phyloP scores from a whole-genome alignment of 805 yeast genomes.

The Saccharomyces paradoxus region DNA sequence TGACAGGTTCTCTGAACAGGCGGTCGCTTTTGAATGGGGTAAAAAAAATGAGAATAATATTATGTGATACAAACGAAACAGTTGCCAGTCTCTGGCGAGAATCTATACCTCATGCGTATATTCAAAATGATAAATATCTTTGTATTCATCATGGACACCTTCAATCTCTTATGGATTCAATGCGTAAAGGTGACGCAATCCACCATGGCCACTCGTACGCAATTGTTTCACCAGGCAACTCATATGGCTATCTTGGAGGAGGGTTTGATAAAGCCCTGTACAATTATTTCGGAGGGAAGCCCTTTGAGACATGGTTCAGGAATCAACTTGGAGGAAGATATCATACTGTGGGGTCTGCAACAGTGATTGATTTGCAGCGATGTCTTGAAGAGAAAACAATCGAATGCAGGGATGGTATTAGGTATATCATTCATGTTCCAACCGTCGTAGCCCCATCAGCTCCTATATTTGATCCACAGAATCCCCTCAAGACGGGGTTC shows the following conservation, averaged over 20 bases:
- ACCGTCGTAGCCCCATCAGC: constrained; percentile 25
- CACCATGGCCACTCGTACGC: constrained; percentile 10
- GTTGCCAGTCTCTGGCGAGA: constrained; percentile 13
- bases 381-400: constrained; percentile 4
- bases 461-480: constrained; percentile 9
- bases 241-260: constrained; percentile 43
- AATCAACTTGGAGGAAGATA: constrained; percentile 16
- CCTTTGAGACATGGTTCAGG: constrained; percentile 26
- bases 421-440: constrained; percentile 27
- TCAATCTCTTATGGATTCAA: constrained; percentile 6
- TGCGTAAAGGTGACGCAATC: neutral
- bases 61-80: constrained; percentile 17
- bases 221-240: constrained; percentile 46
- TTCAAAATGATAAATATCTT: constrained; percentile 5
- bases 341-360: constrained; percentile 21
- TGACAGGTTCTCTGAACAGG: neutral
- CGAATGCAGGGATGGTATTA: constrained; percentile 7
- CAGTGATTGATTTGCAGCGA: constrained; percentile 13
- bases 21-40: neutral
- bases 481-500: constrained; percentile 18
- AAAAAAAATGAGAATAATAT: constrained; percentile 8
- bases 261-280: constrained; percentile 39
- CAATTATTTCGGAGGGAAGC: constrained; percentile 21
- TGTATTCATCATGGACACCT: constrained; percentile 11
- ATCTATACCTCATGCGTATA: constrained; percentile 5